Percentiles rank a stretch among this genome's conserved stretches.
phyloP scores from a whole-genome alignment of 2,329 filamentous ascomycete species.

The Fusarium ambrosium region DNA sequence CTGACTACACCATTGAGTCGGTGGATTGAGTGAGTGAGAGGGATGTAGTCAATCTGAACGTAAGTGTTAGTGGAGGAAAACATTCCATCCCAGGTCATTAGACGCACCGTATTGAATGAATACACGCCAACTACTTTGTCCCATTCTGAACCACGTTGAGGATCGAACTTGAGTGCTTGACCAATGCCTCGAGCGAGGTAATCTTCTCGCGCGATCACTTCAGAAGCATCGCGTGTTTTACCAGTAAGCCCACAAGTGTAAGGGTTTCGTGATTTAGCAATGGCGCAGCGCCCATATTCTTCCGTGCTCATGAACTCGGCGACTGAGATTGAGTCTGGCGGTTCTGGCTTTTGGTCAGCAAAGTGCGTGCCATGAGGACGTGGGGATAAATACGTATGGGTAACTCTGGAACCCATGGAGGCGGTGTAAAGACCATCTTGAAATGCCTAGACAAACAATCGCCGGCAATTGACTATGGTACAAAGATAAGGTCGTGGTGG shows the following conservation, averaged over 20 bases:
- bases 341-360: constrained; percentile 9
- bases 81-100: too few species aligned
- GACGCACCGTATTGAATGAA: too few species aligned
- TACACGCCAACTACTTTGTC: constrained; percentile 84
- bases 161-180: constrained; percentile 74
- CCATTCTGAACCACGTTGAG: constrained; percentile 80
- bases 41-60: constrained; percentile 77
- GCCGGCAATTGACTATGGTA: rapidly evolving
- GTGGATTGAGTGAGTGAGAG: constrained; percentile 81
- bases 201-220: constrained; percentile 76
- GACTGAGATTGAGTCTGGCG: constrained; percentile 60
- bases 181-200: constrained; percentile 74
- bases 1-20: constrained; percentile 78
- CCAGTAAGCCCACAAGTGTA: constrained; percentile 85
- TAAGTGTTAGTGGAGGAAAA: background rate
- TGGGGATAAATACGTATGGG: background rate
- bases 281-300: constrained; percentile 59
- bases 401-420: constrained; percentile 22
- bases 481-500: background rate
- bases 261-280: constrained; percentile 74
- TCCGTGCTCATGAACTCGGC: constrained; percentile 80
- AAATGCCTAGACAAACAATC: rapidly evolving
- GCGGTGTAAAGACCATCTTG: constrained; percentile 16
- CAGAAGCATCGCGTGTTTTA: constrained; percentile 71
- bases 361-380: background rate